phyloP scores from a whole-genome alignment of 257 asterid genomes.

The Lithospermum erythrorhizon region DNA sequence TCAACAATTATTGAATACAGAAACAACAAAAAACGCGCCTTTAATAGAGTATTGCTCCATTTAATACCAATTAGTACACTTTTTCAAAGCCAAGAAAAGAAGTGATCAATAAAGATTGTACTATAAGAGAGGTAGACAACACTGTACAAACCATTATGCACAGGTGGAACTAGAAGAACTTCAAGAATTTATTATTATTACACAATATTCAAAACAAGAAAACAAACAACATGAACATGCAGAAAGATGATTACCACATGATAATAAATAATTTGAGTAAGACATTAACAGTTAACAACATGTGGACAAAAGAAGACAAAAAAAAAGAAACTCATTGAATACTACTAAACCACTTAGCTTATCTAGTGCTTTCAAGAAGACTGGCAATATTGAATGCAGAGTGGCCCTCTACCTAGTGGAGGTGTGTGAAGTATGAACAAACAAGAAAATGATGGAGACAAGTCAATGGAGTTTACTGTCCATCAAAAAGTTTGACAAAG shows the following conservation, averaged over 20 bases:
- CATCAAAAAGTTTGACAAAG: not conserved
- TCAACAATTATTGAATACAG: not conserved
- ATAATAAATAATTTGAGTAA: not conserved
- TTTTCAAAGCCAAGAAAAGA: too few relatives aligned
- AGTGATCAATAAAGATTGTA: not conserved
- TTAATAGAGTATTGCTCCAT: too few relatives aligned
- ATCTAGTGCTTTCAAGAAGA: slow-evolving; percentile 5
- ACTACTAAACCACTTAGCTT: slow-evolving; percentile 3
- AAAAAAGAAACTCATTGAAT: not conserved
- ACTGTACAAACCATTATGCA: not conserved
- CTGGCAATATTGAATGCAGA: slow-evolving; percentile 2
- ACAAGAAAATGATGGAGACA: slow-evolving; percentile 10
- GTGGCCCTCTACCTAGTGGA: not conserved
- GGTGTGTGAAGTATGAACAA: not conserved
- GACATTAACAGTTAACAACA: not conserved
- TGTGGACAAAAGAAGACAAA: not conserved
- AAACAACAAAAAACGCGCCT: too few relatives aligned
- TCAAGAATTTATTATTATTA: not conserved
- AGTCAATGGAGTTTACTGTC: not conserved
- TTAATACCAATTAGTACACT: too few relatives aligned
- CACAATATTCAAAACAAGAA: not conserved
- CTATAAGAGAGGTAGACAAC: not conserved
- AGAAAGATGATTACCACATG: slow-evolving; percentile 1
- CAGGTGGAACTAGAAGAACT: not conserved
- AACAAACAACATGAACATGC: slow-evolving; percentile 1